Conservation (phyloP, 2,329 filamentous ascomycete species). For the Thermoascus crustaceus region DNA sequence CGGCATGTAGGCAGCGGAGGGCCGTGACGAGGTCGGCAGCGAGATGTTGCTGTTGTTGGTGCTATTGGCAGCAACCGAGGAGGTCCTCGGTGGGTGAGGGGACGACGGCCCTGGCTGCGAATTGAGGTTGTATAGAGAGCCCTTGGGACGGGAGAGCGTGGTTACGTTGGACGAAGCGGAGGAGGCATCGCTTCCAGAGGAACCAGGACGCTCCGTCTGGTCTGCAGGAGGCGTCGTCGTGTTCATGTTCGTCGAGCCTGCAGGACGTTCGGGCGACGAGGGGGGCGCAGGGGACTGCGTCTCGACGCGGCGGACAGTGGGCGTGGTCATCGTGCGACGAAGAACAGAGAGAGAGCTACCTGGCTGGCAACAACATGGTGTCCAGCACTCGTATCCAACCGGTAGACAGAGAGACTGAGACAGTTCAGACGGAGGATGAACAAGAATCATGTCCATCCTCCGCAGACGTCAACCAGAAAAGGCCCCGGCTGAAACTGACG, state of each 20-base stretch:
- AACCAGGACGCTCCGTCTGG: constrained; percentile 30
- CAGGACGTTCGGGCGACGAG: constrained; percentile 11
- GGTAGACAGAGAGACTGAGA: not conserved
- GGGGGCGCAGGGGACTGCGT: constrained; percentile 5
- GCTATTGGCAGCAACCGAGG: constrained; percentile 17
- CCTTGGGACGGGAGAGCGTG: constrained; percentile 34
- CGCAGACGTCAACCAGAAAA: constrained; percentile 1
- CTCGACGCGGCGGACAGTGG: constrained; percentile 2
- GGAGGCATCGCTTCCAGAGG: constrained; percentile 41
- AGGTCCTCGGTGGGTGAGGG: constrained; percentile 19
- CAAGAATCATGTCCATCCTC: not conserved
- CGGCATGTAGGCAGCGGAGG: constrained; percentile 31
- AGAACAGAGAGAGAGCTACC: constrained; percentile 1
- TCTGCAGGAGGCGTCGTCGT: constrained; percentile 24
- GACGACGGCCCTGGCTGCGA: constrained; percentile 16
- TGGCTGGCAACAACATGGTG: constrained; percentile 1
- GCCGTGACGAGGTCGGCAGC: constrained; percentile 24
- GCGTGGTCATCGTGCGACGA: constrained; percentile 4
- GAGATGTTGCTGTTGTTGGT: constrained; percentile 27
- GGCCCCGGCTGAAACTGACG: too few relatives aligned
- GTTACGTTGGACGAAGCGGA: constrained; percentile 37
- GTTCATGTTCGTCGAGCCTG: too few relatives aligned
- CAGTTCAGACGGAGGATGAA: not conserved
- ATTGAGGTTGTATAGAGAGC: constrained; percentile 27
- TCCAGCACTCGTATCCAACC: not conserved